These are phyloP conservation scores for Cryptococcus depauperatus DNA, from an alignment of 1,284 basidiomycete genomes.

Conservation along the genomic window DNA sequence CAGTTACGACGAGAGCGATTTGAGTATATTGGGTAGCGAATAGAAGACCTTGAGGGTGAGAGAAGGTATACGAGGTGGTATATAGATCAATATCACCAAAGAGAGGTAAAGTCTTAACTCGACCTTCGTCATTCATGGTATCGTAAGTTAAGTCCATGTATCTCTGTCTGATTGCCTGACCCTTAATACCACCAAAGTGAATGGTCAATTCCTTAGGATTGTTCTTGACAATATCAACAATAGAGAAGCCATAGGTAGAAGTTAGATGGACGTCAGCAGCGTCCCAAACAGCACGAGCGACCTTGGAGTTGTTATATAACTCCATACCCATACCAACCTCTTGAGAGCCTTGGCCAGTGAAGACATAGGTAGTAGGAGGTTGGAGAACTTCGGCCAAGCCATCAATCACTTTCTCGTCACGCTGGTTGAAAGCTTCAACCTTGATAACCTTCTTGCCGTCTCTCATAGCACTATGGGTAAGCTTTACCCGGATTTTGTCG, in stretches of 20 bases:
- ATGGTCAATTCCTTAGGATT: constrained; percentile 96
- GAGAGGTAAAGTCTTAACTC: constrained; percentile 85
- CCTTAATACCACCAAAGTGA: constrained; percentile 98
- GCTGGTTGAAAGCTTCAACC: constrained; percentile 77
- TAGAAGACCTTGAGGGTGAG: constrained; percentile 85
- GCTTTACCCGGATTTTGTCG: constrained; percentile 77
- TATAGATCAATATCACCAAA: constrained; percentile 88
- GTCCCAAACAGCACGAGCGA: constrained; percentile 95
- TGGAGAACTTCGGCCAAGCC: constrained; percentile 90
- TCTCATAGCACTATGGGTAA: constrained; percentile 84
- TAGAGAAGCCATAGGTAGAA: constrained; percentile 90
- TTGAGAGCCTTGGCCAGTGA: constrained; percentile 97
- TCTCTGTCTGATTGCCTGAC: constrained; percentile 90
- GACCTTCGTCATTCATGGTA: constrained; percentile 88
- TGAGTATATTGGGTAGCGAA: constrained; percentile 98
- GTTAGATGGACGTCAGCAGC: constrained; percentile 87
- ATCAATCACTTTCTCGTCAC: constrained; percentile 82
- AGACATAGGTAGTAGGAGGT: constrained; percentile 88
- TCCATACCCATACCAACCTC: constrained; percentile 99
- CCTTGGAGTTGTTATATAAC: constrained; percentile 83
- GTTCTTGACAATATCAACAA: constrained; percentile 95
- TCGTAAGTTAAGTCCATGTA: constrained; percentile 99
- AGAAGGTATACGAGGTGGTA: constrained; percentile 93
- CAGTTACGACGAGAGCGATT: constrained; percentile 93
- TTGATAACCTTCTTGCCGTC: constrained; percentile 87